phyloP scores from a whole-genome alignment of 495 filamentous ascomycete species.

The Cudoniella acicularis region DNA sequence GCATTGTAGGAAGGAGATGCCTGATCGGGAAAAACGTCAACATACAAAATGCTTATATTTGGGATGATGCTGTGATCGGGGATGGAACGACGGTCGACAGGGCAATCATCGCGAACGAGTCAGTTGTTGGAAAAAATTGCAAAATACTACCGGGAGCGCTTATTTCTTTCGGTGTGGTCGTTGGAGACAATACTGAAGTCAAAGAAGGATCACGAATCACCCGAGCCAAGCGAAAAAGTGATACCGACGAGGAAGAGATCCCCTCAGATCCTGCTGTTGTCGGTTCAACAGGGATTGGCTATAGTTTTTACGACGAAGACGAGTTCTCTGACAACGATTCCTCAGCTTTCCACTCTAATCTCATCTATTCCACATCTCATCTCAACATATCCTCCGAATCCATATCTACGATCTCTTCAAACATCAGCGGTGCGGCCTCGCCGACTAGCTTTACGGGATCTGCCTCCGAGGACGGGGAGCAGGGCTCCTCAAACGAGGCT shows the following conservation, averaged over 20 bases:
- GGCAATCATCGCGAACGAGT: conserved; percentile 72
- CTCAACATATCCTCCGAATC: conserved; percentile 72
- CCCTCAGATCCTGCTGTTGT: conserved; percentile 52
- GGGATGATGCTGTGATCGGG: conserved; percentile 75
- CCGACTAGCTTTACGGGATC: conserved; percentile 37
- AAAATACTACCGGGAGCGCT: conserved; percentile 67
- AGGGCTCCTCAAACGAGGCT: conserved; percentile 52
- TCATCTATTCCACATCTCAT: conserved; percentile 66
- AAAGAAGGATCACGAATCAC: conserved; percentile 52
- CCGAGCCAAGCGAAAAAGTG: conserved; percentile 42
- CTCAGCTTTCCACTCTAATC: conserved; percentile 32
- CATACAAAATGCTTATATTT: conserved; percentile 81
- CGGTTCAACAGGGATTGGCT: conserved; percentile 52
- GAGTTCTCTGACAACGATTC: conserved; percentile 43
- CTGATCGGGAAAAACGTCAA: conserved; percentile 78
- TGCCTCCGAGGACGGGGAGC: conserved; percentile 39
- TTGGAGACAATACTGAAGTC: conserved; percentile 56
- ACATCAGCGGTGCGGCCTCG: conserved; percentile 34
- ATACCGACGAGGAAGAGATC: conserved; percentile 34
- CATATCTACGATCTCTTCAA: conserved; percentile 57
- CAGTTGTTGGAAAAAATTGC: conserved; percentile 65
- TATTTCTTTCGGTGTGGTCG: conserved; percentile 71
- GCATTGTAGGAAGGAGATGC: conserved; percentile 77
- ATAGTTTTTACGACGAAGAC: conserved; percentile 45
- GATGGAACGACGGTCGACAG: conserved; percentile 66